Evolutionary conservation across 2,329 filamentous ascomycete species (phyloP).

Genomic region (Setomelanomma holmii): DNA sequence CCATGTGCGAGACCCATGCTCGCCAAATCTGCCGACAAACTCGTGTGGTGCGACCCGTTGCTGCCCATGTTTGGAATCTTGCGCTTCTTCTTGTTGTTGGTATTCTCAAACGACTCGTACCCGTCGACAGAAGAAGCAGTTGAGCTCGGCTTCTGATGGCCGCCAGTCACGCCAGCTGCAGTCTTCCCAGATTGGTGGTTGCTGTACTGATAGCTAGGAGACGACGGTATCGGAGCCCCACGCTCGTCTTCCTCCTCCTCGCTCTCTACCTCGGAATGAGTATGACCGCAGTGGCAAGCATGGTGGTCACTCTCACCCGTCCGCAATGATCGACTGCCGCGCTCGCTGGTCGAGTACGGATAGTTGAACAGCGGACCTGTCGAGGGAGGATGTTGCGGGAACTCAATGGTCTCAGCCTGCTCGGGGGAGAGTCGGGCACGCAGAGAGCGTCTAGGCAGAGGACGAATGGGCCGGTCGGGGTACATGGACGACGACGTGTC

Average conservation of each 20-base stretch:
- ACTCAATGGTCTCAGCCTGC: conserved; percentile 80
- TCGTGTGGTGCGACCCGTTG: conserved; percentile 62
- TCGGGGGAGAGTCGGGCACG: conserved; percentile 88
- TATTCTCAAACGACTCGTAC: conserved; percentile 97
- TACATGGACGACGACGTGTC: conserved; percentile 83
- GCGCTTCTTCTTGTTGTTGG: conserved; percentile 98
- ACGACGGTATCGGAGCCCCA: conserved; percentile 49
- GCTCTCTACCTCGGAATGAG: conserved; percentile 62
- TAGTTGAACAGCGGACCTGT: conserved; percentile 79
- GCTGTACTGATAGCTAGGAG: conserved; percentile 49
- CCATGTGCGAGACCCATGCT: conserved; percentile 65
- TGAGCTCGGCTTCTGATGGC: conserved; percentile 57
- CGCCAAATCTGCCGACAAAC: conserved; percentile 69
- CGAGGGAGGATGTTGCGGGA: conserved; percentile 76
- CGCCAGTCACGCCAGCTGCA: conserved; percentile 33
- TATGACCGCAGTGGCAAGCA: conserved; percentile 54
- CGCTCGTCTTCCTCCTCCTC: conserved; percentile 63
- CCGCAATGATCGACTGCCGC: conserved; percentile 36
- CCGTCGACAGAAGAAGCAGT: conserved; percentile 79
- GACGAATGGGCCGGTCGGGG: conserved; percentile 90
- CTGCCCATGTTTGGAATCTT: conserved; percentile 93
- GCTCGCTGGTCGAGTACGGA: conserved; percentile 54
- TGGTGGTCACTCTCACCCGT: conserved; percentile 62
- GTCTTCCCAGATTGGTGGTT: conserved; percentile 37
- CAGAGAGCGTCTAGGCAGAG: conserved; percentile 85